Evolutionary conservation across 2,329 filamentous ascomycete species (phyloP), one percentile per base, ranked within the genome.

Genomic region (Parafenestella ontariensis): DNA sequence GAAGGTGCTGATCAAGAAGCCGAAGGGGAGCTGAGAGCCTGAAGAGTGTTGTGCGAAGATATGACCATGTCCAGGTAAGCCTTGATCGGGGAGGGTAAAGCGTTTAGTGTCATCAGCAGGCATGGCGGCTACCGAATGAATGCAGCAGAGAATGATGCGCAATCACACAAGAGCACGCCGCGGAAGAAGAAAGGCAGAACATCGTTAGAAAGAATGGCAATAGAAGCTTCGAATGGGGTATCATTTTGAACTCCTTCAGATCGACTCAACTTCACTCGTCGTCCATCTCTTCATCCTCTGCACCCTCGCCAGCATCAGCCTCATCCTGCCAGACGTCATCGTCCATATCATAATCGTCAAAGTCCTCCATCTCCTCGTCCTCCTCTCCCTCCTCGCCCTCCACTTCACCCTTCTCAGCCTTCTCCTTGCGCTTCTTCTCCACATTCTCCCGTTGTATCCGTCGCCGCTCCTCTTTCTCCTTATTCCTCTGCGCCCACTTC

Each of bases 401-500:
- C 17, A 72, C 73, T 8, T 78, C 79, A 13, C 79, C 79, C n/a
- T 74, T 73, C 17, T 73, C 73, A 37, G 72, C 77, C 42, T 72
- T 85, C 49, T 85, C 83, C 70, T 88, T 86, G 76, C 84, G 86
- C 81, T 97, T 98, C 78, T 84, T 89, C 77, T 96, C 92, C 1
- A 99, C 86, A 66, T 98, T 98, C 62, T 90, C 92, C 75, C 86
- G 92, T 73, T 99, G 95, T 66, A 91, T 84, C 72, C 88, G 88
- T 78, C 87, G 89, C 61, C 95, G 83, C 51, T 86, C 86, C 52
- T 93, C 93, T 80, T 96, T 97, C 74, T 95, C 90, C 68, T 87
- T 86, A 52, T 85, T 84, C 68, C 86, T 85, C 77, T 89, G 79
- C 64, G 92, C 89, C 91, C 95, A 98, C 64, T 86, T 85, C 79